Evolutionary conservation across 768 basidiomycete genomes (phyloP).

Genomic region (Gymnopilus dilepis): DNA sequence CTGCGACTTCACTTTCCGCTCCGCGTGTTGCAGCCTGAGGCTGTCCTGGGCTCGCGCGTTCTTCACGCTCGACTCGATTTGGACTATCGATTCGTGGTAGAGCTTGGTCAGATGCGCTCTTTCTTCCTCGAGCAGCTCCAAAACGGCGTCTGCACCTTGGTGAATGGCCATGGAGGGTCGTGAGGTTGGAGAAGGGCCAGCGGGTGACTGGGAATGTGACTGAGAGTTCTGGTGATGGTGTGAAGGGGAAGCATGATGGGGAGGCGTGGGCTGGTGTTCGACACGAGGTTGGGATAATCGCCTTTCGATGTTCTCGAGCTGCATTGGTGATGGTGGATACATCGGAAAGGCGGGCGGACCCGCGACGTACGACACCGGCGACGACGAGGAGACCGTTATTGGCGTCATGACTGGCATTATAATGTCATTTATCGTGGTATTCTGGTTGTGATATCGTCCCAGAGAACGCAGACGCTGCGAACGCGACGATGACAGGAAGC

Average conservation of each 20-base stretch:
- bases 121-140: constrained; percentile 28
- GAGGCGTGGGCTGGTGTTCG: neutral
- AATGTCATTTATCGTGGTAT: neutral
- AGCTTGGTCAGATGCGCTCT: constrained; percentile 6
- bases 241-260: neutral
- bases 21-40: neutral
- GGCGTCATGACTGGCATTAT: neutral
- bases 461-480: too few relatives aligned
- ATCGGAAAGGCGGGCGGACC: neutral
- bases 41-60: neutral
- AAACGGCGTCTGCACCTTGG: constrained; percentile 23
- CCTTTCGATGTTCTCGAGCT: neutral
- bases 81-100: constrained; percentile 15
- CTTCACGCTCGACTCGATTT: constrained; percentile 9
- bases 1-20: neutral
- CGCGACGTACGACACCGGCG: neutral
- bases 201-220: neutral
- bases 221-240: neutral
- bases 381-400: neutral
- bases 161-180: constrained; percentile 24
- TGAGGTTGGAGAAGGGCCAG: neutral
- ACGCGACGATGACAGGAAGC: neutral
- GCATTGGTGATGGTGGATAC: neutral
- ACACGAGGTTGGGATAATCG: neutral
- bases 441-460: neutral